phyloP scores from a whole-genome alignment of 1,139 yeast genomes.

The Hemisphaericaspora xylofermentans region DNA sequence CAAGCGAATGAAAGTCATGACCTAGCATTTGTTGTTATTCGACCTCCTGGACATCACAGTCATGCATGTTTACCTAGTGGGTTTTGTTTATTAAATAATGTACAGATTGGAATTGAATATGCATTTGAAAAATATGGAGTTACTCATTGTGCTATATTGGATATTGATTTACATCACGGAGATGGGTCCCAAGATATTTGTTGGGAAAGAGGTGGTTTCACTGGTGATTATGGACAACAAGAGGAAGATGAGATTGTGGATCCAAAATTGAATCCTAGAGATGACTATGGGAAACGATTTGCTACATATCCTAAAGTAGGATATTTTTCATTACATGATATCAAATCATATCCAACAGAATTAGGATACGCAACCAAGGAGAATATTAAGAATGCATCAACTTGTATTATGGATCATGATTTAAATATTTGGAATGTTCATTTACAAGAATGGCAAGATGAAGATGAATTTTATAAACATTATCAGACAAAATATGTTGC shows the following conservation, averaged over 20 bases:
- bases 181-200: slow-evolving; percentile 89
- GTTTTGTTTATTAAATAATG: slow-evolving; percentile 82
- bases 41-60: slow-evolving; percentile 93
- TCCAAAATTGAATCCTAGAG: slow-evolving; percentile 34
- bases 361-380: slow-evolving; percentile 72
- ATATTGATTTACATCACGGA: slow-evolving; percentile 89
- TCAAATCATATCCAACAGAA: slow-evolving; percentile 86
- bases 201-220: slow-evolving; percentile 73
- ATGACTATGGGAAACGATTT: slow-evolving; percentile 54
- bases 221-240: slow-evolving; percentile 50
- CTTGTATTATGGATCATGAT: slow-evolving; percentile 79
- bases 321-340: slow-evolving; percentile 81
- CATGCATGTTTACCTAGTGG: slow-evolving; percentile 84
- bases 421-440: slow-evolving; percentile 85
- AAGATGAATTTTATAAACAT: slow-evolving; percentile 63
- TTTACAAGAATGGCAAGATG: slow-evolving; percentile 61
- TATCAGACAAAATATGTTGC: slow-evolving; percentile 64
- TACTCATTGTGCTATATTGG: slow-evolving; percentile 80
- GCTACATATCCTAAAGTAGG: slow-evolving; percentile 69
- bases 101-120: slow-evolving; percentile 79
- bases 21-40: slow-evolving; percentile 65
- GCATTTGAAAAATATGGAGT: slow-evolving; percentile 64
- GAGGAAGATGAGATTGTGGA: slow-evolving; percentile 40
- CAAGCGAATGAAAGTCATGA: slow-evolving; percentile 35
- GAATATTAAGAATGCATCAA: slow-evolving; percentile 72